Conservation (phyloP, 2,329 filamentous ascomycete genomes). For the Phyllosticta paracitricarpa region DNA sequence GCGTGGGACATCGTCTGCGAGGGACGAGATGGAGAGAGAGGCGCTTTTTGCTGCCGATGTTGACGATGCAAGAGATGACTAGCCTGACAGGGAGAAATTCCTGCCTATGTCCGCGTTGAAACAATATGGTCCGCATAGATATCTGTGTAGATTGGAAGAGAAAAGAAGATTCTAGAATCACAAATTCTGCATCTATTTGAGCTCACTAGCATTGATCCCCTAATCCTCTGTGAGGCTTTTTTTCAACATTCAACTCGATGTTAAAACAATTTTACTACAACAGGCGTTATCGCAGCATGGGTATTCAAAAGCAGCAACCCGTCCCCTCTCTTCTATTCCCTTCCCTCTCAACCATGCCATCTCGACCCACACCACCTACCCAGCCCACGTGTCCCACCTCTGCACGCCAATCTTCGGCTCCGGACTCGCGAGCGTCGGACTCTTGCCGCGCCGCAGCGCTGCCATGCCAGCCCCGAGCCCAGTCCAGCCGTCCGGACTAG, state of each 20-base stretch:
- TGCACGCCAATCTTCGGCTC: not conserved
- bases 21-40: conserved; percentile 29
- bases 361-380: not conserved
- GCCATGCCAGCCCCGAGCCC: not conserved
- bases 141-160: no score
- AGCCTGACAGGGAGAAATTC: no score
- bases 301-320: not conserved
- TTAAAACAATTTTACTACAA: not conserved
- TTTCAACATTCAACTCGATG: no score
- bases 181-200: no score
- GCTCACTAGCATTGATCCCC: no score
- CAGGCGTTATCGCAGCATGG: not conserved
- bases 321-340: not conserved
- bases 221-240: no score
- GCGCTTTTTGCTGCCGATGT: conserved; percentile 18
- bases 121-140: no score
- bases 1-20: conserved; percentile 17
- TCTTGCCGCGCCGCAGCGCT: not conserved
- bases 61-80: not conserved
- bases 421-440: not conserved
- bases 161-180: no score
- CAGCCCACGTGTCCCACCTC: not conserved
- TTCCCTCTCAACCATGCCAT: not conserved
- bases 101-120: no score
- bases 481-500: not conserved